Percentiles rank a stretch among this genome's conserved stretches.
phyloP scores from a whole-genome alignment of 2,329 filamentous ascomycete genomes.

The Fusarium xylarioides region DNA sequence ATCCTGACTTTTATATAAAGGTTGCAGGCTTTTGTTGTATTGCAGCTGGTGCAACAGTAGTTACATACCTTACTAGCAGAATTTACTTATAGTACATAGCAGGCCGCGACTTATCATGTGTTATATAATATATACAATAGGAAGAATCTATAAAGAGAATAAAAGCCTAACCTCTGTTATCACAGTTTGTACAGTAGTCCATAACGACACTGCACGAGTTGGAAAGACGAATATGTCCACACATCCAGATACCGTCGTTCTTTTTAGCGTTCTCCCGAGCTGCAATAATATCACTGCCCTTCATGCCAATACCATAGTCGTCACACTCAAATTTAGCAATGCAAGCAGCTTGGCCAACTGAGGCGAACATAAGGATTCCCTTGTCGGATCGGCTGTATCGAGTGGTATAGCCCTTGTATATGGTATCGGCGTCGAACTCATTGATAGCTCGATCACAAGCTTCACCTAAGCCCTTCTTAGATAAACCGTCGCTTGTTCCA shows the following conservation, averaged over 20 bases:
- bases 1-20: no score
- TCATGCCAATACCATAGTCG: slow-evolving; percentile 26
- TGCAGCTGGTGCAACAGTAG: no score
- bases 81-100: no score
- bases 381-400: slow-evolving; percentile 11
- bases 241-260: slow-evolving; percentile 8
- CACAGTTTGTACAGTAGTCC: slow-evolving; percentile 18
- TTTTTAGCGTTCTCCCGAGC: slow-evolving; percentile 7
- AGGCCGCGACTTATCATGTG: no score
- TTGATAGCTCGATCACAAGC: slow-evolving; percentile 16
- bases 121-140: no score
- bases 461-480: neutral
- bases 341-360: neutral
- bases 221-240: slow-evolving; percentile 13
- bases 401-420: slow-evolving; percentile 11
- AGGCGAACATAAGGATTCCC: slow-evolving; percentile 1
- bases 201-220: slow-evolving; percentile 16
- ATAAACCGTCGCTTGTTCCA: slow-evolving; percentile 6
- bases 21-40: no score
- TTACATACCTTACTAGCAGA: no score
- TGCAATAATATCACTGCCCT: neutral
- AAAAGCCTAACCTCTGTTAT: neutral
- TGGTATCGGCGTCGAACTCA: slow-evolving; percentile 1
- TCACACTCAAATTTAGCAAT: slow-evolving; percentile 23
- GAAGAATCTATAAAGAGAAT: no score